A percentile compares a stretch with the other conserved stretches of the same genome.
phyloP scores from a whole-genome alignment of 345 rosid species.

The Citrus sp. region DNA sequence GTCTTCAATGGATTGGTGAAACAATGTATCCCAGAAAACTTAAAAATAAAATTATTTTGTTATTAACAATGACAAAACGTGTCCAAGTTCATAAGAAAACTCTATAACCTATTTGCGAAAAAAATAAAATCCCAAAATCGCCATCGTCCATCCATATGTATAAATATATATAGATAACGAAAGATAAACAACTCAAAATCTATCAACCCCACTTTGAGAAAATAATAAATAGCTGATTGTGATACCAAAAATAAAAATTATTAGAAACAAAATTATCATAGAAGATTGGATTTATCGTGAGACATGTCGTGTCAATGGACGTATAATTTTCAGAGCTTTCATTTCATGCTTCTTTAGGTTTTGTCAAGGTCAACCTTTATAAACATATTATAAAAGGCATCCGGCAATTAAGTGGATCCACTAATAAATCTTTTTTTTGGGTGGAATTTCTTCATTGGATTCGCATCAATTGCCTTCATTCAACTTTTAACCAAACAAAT shows the following conservation, averaged over 20 bases:
- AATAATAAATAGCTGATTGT: background rate
- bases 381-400: background rate
- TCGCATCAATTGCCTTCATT: background rate
- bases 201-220: background rate
- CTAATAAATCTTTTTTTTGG: background rate
- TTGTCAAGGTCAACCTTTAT: constrained; percentile 2
- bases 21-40: no score
- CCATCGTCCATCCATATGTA: background rate
- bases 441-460: constrained; percentile 14
- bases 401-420: background rate
- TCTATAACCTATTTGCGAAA: background rate
- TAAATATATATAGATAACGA: background rate
- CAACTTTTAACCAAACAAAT: background rate
- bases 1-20: no score
- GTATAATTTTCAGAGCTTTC: background rate
- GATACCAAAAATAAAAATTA: background rate
- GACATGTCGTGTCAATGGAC: constrained; percentile 1
- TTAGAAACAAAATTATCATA: background rate
- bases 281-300: background rate
- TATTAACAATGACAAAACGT: background rate
- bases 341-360: background rate
- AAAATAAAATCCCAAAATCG: background rate
- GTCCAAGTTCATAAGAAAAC: background rate
- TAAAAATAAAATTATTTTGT: background rate
- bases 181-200: background rate